Conservation (phyloP, 2,329 filamentous ascomycete species). For the Aquanectria penicillioides region DNA sequence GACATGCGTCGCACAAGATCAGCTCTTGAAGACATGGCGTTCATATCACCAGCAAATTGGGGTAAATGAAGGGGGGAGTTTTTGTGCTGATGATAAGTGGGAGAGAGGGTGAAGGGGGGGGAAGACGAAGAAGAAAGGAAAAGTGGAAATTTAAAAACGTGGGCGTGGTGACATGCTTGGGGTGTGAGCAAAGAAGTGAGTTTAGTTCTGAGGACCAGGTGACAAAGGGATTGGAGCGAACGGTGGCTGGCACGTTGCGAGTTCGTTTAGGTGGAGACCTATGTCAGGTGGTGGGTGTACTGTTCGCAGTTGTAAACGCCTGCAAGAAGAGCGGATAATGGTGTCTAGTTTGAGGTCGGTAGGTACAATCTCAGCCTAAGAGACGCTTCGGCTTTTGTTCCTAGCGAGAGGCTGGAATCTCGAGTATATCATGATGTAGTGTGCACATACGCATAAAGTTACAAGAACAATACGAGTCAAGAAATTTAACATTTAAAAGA, state of each 20-base stretch:
- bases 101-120: too few relatives aligned
- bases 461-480: too few relatives aligned
- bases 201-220: background rate
- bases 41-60: background rate
- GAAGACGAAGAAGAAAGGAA: background rate
- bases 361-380: background rate
- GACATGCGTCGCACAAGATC: slow-evolving; percentile 30
- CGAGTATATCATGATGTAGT: too few relatives aligned
- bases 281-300: background rate
- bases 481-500: too few relatives aligned
- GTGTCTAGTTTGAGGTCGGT: background rate
- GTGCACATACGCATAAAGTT: too few relatives aligned
- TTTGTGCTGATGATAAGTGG: too few relatives aligned
- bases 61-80: background rate
- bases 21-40: slow-evolving; percentile 28
- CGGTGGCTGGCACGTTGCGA: too few relatives aligned
- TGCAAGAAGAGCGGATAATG: background rate
- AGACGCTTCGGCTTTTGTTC: background rate
- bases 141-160: background rate
- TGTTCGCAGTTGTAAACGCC: background rate
- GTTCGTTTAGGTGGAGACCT: too few relatives aligned
- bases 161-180: background rate
- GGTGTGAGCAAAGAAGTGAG: background rate
- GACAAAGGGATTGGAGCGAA: background rate
- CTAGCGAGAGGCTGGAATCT: background rate